Conservation (phyloP, 1,284 basidiomycete genomes). For the Malassezia vespertilionis region DNA sequence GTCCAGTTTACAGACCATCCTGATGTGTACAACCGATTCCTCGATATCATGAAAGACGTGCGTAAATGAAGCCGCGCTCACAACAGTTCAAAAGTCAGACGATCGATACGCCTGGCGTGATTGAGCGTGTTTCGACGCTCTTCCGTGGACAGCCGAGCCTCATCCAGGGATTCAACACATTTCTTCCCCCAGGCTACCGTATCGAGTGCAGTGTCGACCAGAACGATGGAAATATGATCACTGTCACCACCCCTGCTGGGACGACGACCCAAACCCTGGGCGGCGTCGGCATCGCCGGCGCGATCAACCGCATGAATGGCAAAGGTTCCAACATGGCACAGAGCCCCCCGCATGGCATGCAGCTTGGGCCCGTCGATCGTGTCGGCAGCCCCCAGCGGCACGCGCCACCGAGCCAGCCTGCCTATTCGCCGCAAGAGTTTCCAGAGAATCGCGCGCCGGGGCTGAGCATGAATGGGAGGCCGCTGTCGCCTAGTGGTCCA, state of each 20-base stretch:
- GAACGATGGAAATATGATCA: constrained; percentile 66
- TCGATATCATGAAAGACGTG: constrained; percentile 95
- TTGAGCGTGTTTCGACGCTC: constrained; percentile 85
- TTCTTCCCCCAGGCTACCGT: constrained; percentile 88
- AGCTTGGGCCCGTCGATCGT: too few relatives aligned
- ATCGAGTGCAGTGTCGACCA: constrained; percentile 67
- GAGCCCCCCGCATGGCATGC: not conserved
- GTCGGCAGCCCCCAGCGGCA: too few relatives aligned
- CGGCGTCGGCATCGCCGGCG: constrained; percentile 39
- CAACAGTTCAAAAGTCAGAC: constrained; percentile 44
- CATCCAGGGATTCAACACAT: constrained; percentile 98
- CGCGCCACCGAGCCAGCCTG: too few relatives aligned
- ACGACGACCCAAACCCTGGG: constrained; percentile 56
- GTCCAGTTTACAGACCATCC: constrained; percentile 73
- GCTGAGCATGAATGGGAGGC: not conserved
- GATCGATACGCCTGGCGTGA: constrained; percentile 97
- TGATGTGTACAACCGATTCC: constrained; percentile 90
- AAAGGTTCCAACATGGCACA: not conserved
- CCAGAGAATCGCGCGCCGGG: too few relatives aligned
- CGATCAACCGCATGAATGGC: constrained; percentile 40
- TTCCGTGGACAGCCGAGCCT: constrained; percentile 87
- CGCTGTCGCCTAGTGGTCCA: not conserved
- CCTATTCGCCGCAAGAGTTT: constrained; percentile 16
- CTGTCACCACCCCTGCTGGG: constrained; percentile 84
- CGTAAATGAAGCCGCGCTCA: constrained; percentile 18